A percentile compares a stretch with the other conserved stretches of the same genome.
Conservation (phyloP, 495 filamentous ascomycete species). For the Tuber indicum region DNA sequence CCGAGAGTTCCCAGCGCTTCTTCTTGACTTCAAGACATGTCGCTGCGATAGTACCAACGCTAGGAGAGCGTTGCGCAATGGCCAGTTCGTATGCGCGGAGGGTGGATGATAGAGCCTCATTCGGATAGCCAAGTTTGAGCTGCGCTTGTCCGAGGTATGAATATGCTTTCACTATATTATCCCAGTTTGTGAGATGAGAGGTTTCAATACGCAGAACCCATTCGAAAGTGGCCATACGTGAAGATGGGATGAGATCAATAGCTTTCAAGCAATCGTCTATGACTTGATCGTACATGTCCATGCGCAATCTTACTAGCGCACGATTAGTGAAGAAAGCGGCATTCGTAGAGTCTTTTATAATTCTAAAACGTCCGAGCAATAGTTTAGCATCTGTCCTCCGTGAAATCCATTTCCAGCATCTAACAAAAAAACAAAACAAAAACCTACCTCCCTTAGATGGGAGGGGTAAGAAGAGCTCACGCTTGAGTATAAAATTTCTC, state of each 20-base stretch:
- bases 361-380: conserved; percentile 24
- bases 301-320: conserved; percentile 70
- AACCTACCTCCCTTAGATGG: conserved; percentile 1
- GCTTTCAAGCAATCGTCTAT: conserved; percentile 71
- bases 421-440: conserved; percentile 1
- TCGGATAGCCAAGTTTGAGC: conserved; percentile 62
- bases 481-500: conserved; percentile 80
- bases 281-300: conserved; percentile 65
- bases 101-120: conserved; percentile 67
- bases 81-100: conserved; percentile 68
- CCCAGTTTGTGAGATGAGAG: neutral
- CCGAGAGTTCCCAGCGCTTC: conserved; percentile 56
- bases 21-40: conserved; percentile 74
- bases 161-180: conserved; percentile 62
- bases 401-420: neutral
- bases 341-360: conserved; percentile 57
- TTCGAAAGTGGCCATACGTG: conserved; percentile 26
- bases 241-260: conserved; percentile 59
- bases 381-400: neutral
- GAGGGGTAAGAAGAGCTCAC: conserved; percentile 47
- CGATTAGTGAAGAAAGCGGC: conserved; percentile 76
- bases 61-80: conserved; percentile 46
- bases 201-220: neutral
- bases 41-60: conserved; percentile 58
- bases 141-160: conserved; percentile 81